Percentiles rank a stretch among this genome's conserved stretches.
phyloP scores from a whole-genome alignment of 306 rosid genomes.

The Datisca glomerata region DNA sequence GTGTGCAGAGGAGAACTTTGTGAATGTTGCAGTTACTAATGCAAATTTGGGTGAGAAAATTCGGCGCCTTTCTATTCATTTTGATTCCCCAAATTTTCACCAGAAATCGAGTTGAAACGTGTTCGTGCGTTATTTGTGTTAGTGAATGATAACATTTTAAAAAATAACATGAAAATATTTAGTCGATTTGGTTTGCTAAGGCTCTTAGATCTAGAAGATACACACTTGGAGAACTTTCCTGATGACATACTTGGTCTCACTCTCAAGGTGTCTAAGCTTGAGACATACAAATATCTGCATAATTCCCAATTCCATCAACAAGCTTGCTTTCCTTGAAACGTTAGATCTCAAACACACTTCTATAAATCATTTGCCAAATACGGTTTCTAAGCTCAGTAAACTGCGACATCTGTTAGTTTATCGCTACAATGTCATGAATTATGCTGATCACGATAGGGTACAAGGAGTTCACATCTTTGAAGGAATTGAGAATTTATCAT shows the following conservation, averaged over 20 bases:
- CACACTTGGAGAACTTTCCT: neutral
- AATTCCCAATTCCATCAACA: slow-evolving; percentile 1
- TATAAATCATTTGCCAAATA: slow-evolving; percentile 1
- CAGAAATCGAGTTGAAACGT: neutral
- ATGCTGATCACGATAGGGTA: neutral
- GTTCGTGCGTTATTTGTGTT: slow-evolving; percentile 1
- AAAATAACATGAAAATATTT: neutral
- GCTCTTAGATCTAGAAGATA: neutral
- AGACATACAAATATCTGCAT: neutral
- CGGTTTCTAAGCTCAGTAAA: neutral
- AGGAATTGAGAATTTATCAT: slow-evolving; percentile 1
- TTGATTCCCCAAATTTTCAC: neutral
- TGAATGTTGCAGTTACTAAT: neutral
- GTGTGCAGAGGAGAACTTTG: neutral
- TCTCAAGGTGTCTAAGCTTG: slow-evolving; percentile 2
- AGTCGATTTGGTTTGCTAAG: neutral
- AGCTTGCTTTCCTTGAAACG: slow-evolving; percentile 8
- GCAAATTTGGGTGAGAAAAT: neutral
- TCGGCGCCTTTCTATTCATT: slow-evolving; percentile 3
- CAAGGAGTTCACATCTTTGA: neutral
- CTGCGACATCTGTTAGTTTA: slow-evolving; percentile 9
- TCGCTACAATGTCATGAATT: neutral
- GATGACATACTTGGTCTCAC: neutral
- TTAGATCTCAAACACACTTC: slow-evolving; percentile 12
- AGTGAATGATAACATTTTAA: neutral